Evolutionary conservation across 169 alveolate species (phyloP).

Genomic region (Plasmodium vivax): DNA sequence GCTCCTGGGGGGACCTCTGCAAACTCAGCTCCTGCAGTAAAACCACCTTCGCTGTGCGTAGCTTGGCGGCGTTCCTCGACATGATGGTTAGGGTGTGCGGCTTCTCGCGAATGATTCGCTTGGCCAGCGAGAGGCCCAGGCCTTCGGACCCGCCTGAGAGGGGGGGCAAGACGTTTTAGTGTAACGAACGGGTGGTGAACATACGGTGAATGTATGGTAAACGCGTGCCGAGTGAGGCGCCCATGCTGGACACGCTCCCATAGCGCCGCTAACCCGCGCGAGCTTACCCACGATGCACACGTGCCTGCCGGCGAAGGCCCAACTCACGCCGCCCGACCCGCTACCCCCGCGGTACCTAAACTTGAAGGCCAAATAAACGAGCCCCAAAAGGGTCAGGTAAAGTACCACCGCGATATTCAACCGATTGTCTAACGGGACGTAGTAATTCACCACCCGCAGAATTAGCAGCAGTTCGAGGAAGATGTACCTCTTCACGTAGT

Average conservation of each 20-base stretch:
- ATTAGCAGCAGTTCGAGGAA: conserved; percentile 35
- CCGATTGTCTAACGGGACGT: background rate
- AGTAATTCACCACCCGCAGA: conserved; percentile 15
- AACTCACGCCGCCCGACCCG: background rate
- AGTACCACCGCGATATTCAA: conserved; percentile 19
- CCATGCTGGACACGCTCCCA: background rate
- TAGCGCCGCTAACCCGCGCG: background rate
- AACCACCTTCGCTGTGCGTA: conserved; percentile 19
- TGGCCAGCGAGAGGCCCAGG: conserved; percentile 44
- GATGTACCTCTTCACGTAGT: conserved; percentile 27
- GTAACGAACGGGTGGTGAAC: background rate
- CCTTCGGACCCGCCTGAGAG: conserved; percentile 70
- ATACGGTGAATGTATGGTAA: background rate
- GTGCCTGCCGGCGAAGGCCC: conserved; percentile 33
- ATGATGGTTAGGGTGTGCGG: conserved; percentile 31
- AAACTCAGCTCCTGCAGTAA: conserved; percentile 7
- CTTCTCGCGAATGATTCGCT: conserved; percentile 26
- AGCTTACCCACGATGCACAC: conserved; percentile 53
- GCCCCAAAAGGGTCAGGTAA: conserved; percentile 38
- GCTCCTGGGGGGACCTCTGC: background rate
- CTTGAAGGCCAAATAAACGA: conserved; percentile 48
- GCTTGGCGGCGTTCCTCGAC: conserved; percentile 38
- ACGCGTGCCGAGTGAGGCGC: background rate
- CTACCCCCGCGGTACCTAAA: conserved; percentile 15
- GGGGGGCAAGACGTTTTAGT: background rate